Evolutionary conservation across 306 rosid genomes (phyloP).

Genomic region (Prunus kanzakura): DNA sequence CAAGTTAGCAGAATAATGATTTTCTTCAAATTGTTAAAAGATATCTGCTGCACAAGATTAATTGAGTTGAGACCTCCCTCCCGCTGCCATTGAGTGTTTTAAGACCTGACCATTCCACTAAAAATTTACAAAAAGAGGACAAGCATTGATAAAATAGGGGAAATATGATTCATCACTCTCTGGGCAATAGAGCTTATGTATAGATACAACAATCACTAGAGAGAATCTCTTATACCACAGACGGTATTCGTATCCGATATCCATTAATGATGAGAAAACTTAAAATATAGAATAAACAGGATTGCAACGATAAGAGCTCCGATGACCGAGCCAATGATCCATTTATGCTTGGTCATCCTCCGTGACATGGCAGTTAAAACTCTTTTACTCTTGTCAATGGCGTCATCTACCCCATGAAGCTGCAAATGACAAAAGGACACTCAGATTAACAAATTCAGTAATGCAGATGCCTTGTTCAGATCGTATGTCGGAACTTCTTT

Average conservation of each 20-base stretch:
- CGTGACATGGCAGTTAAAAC: slow-evolving; percentile 68
- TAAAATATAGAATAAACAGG: slow-evolving; percentile 51
- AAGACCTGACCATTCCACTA: too few relatives aligned
- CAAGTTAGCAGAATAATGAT: too few relatives aligned
- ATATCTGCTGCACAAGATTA: too few relatives aligned
- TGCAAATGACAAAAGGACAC: slow-evolving; percentile 24
- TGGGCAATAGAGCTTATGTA: slow-evolving; percentile 31
- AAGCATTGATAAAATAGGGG: neutral
- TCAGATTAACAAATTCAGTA: slow-evolving; percentile 13
- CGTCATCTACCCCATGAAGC: slow-evolving; percentile 82
- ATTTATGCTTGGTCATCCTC: slow-evolving; percentile 77
- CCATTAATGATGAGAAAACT: slow-evolving; percentile 46
- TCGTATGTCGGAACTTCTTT: neutral
- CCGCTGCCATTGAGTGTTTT: too few relatives aligned
- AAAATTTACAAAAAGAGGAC: neutral
- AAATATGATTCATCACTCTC: slow-evolving; percentile 24
- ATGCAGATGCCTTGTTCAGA: slow-evolving; percentile 9
- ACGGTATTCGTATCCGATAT: slow-evolving; percentile 12
- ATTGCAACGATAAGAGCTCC: slow-evolving; percentile 75
- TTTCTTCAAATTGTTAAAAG: too few relatives aligned
- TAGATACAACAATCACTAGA: slow-evolving; percentile 5
- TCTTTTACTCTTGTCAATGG: slow-evolving; percentile 86
- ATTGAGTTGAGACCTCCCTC: too few relatives aligned
- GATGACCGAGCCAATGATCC: slow-evolving; percentile 62
- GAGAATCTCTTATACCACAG: slow-evolving; percentile 9